phyloP scores from a whole-genome alignment of 768 basidiomycete species.

The Saitozyma sp. region DNA sequence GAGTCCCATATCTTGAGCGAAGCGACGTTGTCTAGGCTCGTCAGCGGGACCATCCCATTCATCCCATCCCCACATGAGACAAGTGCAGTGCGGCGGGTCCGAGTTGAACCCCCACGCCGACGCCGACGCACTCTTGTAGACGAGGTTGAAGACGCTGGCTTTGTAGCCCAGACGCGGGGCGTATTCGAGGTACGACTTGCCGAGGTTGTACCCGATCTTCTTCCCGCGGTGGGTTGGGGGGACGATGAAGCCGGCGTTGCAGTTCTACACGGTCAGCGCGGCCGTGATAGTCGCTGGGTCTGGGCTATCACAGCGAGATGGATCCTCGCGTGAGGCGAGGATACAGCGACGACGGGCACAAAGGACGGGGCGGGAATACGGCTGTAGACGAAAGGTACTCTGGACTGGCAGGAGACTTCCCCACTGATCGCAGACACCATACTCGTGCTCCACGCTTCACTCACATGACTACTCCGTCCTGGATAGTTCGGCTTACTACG shows the following conservation, averaged over 20 bases:
- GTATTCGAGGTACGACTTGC: slow-evolving; percentile 74
- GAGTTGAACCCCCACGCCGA: not conserved
- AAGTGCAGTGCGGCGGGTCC: not conserved
- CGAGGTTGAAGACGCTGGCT: slow-evolving; percentile 75
- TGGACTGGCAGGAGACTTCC: too few relatives aligned
- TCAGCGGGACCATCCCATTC: too few relatives aligned
- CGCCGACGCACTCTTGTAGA: slow-evolving; percentile 64
- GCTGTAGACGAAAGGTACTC: too few relatives aligned
- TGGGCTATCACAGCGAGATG: not conserved
- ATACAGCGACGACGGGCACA: not conserved
- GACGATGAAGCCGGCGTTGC: slow-evolving; percentile 87
- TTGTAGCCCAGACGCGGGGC: slow-evolving; percentile 65
- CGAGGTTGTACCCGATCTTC: slow-evolving; percentile 71
- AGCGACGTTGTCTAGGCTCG: slow-evolving; percentile 63
- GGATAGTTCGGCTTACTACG: slow-evolving; percentile 68
- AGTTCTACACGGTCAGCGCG: slow-evolving; percentile 60
- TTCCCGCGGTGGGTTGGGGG: slow-evolving; percentile 63
- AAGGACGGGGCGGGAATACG: too few relatives aligned
- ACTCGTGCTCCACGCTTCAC: slow-evolving; percentile 46
- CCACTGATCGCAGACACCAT: not conserved
- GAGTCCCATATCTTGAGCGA: slow-evolving; percentile 70
- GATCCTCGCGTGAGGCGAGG: not conserved
- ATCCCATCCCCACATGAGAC: not conserved
- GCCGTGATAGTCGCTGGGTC: not conserved
- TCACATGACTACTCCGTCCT: slow-evolving; percentile 81